phyloP scores from a whole-genome alignment of 345 rosid species.

The Nasturtium officinale region DNA sequence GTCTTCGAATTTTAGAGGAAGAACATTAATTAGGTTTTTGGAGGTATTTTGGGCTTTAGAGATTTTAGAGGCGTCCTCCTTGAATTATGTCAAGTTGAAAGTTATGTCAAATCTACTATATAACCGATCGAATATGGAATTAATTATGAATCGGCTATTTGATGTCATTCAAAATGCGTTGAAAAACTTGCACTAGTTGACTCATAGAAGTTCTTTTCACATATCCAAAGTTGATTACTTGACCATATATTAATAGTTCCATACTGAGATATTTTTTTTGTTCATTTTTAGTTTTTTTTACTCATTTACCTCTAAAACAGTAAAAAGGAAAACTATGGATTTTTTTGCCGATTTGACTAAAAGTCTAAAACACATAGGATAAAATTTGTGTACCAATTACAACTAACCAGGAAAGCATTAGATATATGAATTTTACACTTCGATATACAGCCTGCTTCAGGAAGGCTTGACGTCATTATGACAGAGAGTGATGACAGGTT shows the following conservation, averaged over 20 bases:
- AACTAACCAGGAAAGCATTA: neutral
- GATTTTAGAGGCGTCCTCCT: neutral
- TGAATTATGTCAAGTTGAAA: neutral
- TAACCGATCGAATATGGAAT: neutral
- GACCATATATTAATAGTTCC: neutral
- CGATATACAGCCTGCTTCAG: neutral
- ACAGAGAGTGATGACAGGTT: constrained; percentile 34
- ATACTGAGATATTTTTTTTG: neutral
- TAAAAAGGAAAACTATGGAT: neutral
- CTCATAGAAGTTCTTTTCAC: neutral
- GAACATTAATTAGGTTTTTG: neutral
- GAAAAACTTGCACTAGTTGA: neutral
- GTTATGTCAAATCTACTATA: neutral
- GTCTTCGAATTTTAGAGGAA: neutral
- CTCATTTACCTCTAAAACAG: neutral
- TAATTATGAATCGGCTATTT: neutral
- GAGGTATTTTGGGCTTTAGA: neutral
- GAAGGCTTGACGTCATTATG: constrained; percentile 37
- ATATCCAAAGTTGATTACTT: neutral
- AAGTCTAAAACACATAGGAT: neutral
- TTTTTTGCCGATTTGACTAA: neutral
- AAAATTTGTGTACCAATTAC: neutral
- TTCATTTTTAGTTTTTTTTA: neutral
- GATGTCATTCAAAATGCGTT: neutral
- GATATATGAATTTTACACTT: neutral